Evolutionary conservation across 2,329 filamentous ascomycete genomes (phyloP), one percentile per base, ranked within the genome.

Genomic region (Sporothrix mexicana): DNA sequence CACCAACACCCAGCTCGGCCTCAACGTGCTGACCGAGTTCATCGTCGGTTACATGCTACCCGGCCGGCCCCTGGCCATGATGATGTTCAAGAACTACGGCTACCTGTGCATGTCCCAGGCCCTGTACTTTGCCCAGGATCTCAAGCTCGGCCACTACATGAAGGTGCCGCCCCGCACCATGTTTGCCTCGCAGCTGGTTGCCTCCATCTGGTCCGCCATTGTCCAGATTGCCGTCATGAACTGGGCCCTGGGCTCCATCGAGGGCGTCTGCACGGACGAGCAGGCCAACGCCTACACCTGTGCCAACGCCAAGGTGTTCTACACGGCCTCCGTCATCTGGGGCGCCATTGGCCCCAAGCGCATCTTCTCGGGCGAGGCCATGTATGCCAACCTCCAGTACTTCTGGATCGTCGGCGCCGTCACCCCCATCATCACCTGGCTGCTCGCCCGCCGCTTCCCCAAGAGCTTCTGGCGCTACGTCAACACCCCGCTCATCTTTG

Each of bases 111-210:
- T 89, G 87, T 88, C 86, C 1, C 90, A 92, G 80, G 88, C 89
- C 0, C 84, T 92, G 51, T 86, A 84, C 76, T 92, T 92, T 77
- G 84, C 89, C 12, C 84, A 87, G 8, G 91, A 92, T 77, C 83
- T 92, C 75, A 92, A 92, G 78, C 88, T 92, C 61, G 91, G 88
- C 5, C 91, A 93, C 78, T 93, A 93, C 82, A 92, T 93, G 90
- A 90, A 90, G 80, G 88, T 89, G 10, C 90, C 90, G 0, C 90
- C 89, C 15, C 84, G 88, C 20, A 84, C 85, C 73, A 88, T 90
- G 80, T 91, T 91, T 77, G 85, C 83, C 51, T 87, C 86, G 0
- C 89, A 91, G 81, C 81, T 90, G 23, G 79, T 87, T 17, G 88
- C 89, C 0, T 88, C 88, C 0, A 77, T 90, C 55, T 90, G 88